phyloP scores from a whole-genome alignment of 352 stramenopile genomes.

The Phytophthora idaei region DNA sequence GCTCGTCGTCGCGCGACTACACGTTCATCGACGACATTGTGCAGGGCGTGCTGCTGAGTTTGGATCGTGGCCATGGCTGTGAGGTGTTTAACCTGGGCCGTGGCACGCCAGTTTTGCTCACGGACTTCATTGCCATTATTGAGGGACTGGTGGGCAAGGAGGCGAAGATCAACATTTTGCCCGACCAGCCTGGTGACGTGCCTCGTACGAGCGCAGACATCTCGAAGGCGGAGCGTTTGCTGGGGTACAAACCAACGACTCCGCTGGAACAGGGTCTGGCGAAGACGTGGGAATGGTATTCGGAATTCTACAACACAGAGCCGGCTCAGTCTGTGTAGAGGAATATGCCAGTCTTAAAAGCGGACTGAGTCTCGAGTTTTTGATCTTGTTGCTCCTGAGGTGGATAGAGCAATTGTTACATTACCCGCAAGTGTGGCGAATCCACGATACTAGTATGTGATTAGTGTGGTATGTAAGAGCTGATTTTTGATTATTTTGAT shows the following conservation, averaged over 20 bases:
- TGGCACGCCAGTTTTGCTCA: constrained; percentile 91
- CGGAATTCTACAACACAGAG: constrained; percentile 51
- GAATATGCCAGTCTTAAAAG: no score
- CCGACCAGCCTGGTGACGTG: constrained; percentile 97
- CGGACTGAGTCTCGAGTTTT: no score
- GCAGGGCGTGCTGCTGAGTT: constrained; percentile 90
- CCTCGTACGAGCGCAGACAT: constrained; percentile 96
- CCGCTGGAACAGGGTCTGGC: constrained; percentile 93
- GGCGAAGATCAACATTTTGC: constrained; percentile 93
- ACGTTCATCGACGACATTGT: constrained; percentile 99
- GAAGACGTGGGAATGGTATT: constrained; percentile 95
- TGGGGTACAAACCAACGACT: constrained; percentile 96
- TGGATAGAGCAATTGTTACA: no score
- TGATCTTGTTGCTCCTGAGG: no score
- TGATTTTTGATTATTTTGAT: no score
- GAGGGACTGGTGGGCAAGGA: constrained; percentile 94
- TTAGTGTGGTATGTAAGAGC: no score
- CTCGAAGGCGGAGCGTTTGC: constrained; percentile 92
- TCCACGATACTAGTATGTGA: no score
- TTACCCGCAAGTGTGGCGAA: no score
- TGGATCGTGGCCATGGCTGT: constrained; percentile 80
- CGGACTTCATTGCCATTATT: constrained; percentile 96
- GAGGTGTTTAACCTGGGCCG: constrained; percentile 98
- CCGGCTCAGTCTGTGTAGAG: not conserved
- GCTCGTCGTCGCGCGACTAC: constrained; percentile 95